phyloP scores from a whole-genome alignment of 108 stramenopile species.

The Heterococcus sp. region DNA sequence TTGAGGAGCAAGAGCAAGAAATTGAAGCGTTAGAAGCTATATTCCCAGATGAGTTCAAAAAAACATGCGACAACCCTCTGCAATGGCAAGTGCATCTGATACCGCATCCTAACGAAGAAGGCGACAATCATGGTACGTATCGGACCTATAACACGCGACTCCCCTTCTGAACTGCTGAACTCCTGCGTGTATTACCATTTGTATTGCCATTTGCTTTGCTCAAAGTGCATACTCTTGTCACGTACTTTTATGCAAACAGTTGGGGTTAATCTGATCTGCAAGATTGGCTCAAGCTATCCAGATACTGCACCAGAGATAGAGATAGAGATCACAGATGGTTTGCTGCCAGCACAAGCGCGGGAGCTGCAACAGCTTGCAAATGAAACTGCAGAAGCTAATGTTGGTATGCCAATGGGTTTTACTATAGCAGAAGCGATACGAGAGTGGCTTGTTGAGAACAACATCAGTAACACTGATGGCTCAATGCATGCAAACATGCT shows the following conservation, averaged over 20 bases:
- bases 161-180: too few species aligned
- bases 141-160: too few species aligned
- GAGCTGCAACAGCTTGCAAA: slow-evolving; percentile 23
- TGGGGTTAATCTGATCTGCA: slow-evolving; percentile 17
- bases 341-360: slow-evolving; percentile 10
- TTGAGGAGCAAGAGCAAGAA: slow-evolving; percentile 51
- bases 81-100: slow-evolving; percentile 45
- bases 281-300: slow-evolving; percentile 13
- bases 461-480: slow-evolving; percentile 14
- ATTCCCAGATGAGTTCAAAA: slow-evolving; percentile 37
- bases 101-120: slow-evolving; percentile 29
- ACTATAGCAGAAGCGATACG: slow-evolving; percentile 39
- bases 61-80: slow-evolving; percentile 25
- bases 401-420: slow-evolving; percentile 48
- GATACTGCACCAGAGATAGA: slow-evolving; percentile 19
- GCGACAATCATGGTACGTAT: slow-evolving; percentile 40
- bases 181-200: too few species aligned
- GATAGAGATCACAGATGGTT: slow-evolving; percentile 10
- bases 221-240: neutral
- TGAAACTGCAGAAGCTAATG: slow-evolving; percentile 25
- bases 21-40: slow-evolving; percentile 50
- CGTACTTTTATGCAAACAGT: neutral
- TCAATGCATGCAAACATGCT: slow-evolving; percentile 42
- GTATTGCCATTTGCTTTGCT: too few species aligned
- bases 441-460: slow-evolving; percentile 45